Conservation (phyloP, 106 monocot species). For the Dioscorea zingiberensis region DNA sequence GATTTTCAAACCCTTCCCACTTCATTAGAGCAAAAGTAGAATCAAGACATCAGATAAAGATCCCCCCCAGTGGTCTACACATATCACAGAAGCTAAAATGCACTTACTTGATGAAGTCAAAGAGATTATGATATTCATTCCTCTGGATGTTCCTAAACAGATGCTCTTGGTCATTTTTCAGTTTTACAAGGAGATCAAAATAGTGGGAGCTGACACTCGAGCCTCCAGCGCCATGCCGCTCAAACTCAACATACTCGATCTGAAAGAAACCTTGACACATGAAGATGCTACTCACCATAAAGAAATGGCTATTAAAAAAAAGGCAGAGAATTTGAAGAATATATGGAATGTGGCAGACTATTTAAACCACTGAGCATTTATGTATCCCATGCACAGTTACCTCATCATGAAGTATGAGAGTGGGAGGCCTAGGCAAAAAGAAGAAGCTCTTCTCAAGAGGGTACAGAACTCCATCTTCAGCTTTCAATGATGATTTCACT, state of each 20-base stretch:
- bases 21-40: constrained; percentile 13
- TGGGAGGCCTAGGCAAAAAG: constrained; percentile 96
- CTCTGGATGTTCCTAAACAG: constrained; percentile 98
- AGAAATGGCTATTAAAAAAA: too few species aligned
- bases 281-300: too few species aligned
- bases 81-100: background rate
- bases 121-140: constrained; percentile 93
- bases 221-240: constrained; percentile 96
- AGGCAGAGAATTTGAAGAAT: too few species aligned
- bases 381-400: constrained; percentile 14
- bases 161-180: constrained; percentile 96
- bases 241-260: constrained; percentile 83
- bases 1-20: constrained; percentile 89
- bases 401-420: constrained; percentile 99
- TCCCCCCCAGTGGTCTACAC: background rate
- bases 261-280: background rate
- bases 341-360: too few species aligned
- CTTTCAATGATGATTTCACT: constrained; percentile 97
- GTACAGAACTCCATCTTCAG: constrained; percentile 97
- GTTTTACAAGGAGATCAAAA: constrained; percentile 96
- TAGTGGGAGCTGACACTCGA: constrained; percentile 97
- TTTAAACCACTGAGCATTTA: background rate
- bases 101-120: constrained; percentile 81
- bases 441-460: constrained; percentile 99
- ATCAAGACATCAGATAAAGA: background rate